Percentiles rank a stretch among this genome's conserved stretches.
Evolutionary conservation across 345 rosid genomes (phyloP).

Genomic region (Luvunga scandens): DNA sequence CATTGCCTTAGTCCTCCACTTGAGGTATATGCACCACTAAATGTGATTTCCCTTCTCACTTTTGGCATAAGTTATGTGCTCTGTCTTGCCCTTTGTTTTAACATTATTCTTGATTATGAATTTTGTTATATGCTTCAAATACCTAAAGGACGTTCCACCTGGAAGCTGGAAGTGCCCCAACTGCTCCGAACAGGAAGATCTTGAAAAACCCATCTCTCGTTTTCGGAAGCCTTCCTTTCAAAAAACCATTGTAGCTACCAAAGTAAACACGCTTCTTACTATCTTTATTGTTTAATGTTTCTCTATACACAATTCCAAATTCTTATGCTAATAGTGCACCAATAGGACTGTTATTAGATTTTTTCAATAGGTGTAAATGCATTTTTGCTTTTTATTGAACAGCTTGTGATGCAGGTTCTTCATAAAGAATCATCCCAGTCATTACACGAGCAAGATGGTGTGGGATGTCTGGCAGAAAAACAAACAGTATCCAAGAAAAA

Average conservation of each 20-base stretch:
- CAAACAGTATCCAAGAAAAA: background rate
- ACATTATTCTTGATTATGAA: background rate
- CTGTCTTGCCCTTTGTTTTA: background rate
- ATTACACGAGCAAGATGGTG: background rate
- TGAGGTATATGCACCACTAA: background rate
- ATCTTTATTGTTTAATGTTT: background rate
- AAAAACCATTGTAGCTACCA: background rate
- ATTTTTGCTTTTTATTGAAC: background rate
- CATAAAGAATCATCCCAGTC: background rate
- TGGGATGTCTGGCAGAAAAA: background rate
- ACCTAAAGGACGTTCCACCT: background rate
- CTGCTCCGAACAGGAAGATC: background rate
- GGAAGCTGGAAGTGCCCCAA: background rate
- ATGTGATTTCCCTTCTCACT: background rate
- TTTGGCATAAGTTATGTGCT: background rate
- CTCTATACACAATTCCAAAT: background rate
- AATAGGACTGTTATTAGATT: background rate
- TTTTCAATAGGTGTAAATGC: background rate
- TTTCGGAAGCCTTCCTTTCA: background rate
- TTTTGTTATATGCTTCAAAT: background rate
- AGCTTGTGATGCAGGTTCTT: background rate
- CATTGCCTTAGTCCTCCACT: conserved; percentile 1
- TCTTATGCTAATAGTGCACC: background rate
- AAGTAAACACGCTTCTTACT: background rate
- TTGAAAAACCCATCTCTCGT: background rate